phyloP scores from a whole-genome alignment of 352 stramenopile genomes.

The Phytophthora sansomeana region DNA sequence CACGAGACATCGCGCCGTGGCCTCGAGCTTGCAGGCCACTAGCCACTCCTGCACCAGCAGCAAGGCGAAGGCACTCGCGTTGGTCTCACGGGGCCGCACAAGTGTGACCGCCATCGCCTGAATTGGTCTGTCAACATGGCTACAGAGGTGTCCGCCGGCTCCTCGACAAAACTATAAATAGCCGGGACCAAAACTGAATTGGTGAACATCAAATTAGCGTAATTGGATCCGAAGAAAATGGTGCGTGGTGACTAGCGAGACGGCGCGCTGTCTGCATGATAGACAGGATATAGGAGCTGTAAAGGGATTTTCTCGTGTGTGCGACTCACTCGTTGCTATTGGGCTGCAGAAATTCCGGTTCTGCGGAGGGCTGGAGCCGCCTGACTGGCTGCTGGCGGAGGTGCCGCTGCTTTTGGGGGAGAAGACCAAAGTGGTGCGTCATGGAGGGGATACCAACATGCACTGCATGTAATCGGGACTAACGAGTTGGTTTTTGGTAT shows the following conservation, averaged over 20 bases:
- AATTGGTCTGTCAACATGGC: too few relatives aligned
- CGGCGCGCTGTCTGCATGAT: too few relatives aligned
- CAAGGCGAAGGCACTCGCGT: constrained; percentile 21
- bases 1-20: constrained; percentile 47
- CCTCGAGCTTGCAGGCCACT: constrained; percentile 32
- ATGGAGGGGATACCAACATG: background rate
- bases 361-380: constrained; percentile 68
- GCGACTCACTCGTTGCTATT: constrained; percentile 3
- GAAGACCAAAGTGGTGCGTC: constrained; percentile 29
- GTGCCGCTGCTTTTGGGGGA: constrained; percentile 47
- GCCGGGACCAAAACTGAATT: too few relatives aligned
- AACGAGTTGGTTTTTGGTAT: background rate
- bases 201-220: too few relatives aligned
- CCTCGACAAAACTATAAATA: too few relatives aligned
- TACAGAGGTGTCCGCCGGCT: too few relatives aligned
- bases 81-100: constrained; percentile 1
- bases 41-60: constrained; percentile 67
- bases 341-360: constrained; percentile 56
- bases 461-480: background rate
- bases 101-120: constrained; percentile 27
- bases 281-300: background rate
- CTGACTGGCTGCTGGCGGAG: constrained; percentile 68
- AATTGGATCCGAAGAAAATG: constrained; percentile 11
- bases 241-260: constrained; percentile 1
- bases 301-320: background rate